Base-by-base conservation (phyloP, 441 rosid genomes). In the Aquilaria agallochum region DNA sequence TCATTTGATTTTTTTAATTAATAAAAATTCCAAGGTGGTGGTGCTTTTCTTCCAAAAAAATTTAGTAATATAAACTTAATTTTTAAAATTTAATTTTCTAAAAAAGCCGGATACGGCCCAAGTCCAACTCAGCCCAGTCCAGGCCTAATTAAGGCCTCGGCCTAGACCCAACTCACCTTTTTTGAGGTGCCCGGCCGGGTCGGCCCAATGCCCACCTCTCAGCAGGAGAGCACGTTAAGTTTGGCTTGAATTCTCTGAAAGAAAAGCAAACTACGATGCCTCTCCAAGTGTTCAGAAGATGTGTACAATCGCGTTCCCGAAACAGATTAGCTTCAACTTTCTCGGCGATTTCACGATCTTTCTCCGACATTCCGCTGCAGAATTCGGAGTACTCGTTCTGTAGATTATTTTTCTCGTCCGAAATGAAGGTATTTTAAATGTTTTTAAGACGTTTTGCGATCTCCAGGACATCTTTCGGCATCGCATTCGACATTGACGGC, bases 401-500 rank as follows among this genome's bases (percentile, higher is more conserved):
- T 40, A 10, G 3, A 9, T 55, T 4, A 30, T 32, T 5, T 8
- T 62, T 45, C 34, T n/a, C 11, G 8, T 15, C 12, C 27, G 20
- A 27, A 20, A 2, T 34, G 3, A 33, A 32, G 5, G 10, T 9
- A 30, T 40, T 15, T 31, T 57, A 4, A 4, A 12, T 14, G 2
- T 31, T 0, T 66, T 8, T 11, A 33, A 6, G 34, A 6, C 1
- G 15, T 20, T 48, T 3, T 31, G 10, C 34, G 13, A 31, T 32
- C 31, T 5, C 51, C 72, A 83, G 91, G 58, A 68, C 85, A 61
- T 65, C 81, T 10, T 88, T 78, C 63, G 89, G 92, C 69, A 79
- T 88, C 63, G 89, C 91, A 3, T 90, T 90, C 72, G 93, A 90
- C 57, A 86, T 88, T 68, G 95, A 90, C 55, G 89, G 95, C 27